Base-by-base conservation (phyloP, 1,284 basidiomycete species). In the Ganoderma lingzhi region DNA sequence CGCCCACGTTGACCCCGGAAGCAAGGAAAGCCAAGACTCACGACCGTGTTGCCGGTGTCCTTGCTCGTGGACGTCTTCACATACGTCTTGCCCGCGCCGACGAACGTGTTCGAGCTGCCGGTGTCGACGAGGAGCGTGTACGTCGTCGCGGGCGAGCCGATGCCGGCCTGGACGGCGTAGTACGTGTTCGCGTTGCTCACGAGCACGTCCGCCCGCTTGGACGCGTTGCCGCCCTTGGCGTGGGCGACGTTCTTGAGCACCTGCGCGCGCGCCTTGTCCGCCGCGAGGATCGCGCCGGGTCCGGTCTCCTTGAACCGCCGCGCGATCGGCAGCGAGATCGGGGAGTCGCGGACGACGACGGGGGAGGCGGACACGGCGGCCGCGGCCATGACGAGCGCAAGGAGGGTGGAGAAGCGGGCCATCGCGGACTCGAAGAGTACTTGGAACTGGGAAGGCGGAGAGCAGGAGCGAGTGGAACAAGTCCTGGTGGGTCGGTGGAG, bases 21-120 rank as follows among this genome's bases (percentile, higher is more conserved):
- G 44, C 17, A 51, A n/a, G n/a, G n/a, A n/a, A n/a, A n/a, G n/a
- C n/a, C n/a, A n/a, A n/a, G 15, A 62, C 51, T 15, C 35, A 71
- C 71, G 17, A 73, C 67, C 1, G 44, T 2, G 5, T 71, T 53
- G 3, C 32, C 28, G n/a, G 65, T 66, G 32, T 44, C 35, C 78
- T 79, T 2, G 87, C 88, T 67, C 68, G 67, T 41, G 76, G 73
- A 70, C 86, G 89, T 90, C 69, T 70, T 59, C 17, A 77, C 77
- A 88, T 62, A 3, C 75, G 14, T 9, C 63, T 78, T 80, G 6
- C 28, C 62, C 19, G 88, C 85, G 23, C 88, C 88, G 55, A 90
- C 79, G 89, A 89, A 90, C 9, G 88, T 90, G 79, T 88, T 88
- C 28, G 88, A 88, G 66, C 72, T 71, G 15, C 70, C 72, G 19